Percentiles rank a stretch among this genome's conserved stretches.
phyloP scores from a whole-genome alignment of 2,329 filamentous ascomycete species.

The Fusarium nisikadoi region DNA sequence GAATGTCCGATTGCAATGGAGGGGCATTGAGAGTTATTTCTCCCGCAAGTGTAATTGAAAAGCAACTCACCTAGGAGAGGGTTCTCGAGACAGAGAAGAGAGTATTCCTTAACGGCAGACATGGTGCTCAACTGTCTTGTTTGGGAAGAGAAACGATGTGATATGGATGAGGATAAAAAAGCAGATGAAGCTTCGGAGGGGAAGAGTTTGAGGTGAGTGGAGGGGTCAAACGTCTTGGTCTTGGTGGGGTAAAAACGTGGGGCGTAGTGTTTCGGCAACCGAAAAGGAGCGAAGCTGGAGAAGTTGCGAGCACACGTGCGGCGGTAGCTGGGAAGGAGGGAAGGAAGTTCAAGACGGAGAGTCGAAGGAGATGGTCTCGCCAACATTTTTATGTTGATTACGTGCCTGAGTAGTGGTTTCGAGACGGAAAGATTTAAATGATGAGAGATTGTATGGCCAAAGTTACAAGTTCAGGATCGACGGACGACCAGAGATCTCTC shows the following conservation, averaged over 20 bases:
- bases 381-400: conserved; percentile 17
- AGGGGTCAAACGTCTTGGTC: conserved; percentile 40
- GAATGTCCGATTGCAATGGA: neutral
- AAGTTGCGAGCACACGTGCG: conserved; percentile 42
- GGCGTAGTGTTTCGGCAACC: conserved; percentile 38
- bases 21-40: neutral
- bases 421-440: neutral
- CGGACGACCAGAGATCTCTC: neutral
- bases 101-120: conserved; percentile 81
- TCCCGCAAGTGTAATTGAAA: neutral
- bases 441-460: neutral
- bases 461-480: conserved; percentile 1
- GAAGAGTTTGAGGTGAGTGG: conserved; percentile 45
- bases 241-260: conserved; percentile 41
- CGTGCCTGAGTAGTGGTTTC: neutral
- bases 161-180: conserved; percentile 17
- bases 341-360: conserved; percentile 12
- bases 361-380: conserved; percentile 13
- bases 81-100: conserved; percentile 95
- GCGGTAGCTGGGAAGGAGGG: conserved; percentile 20
- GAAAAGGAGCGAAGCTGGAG: conserved; percentile 38
- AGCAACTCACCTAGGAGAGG: conserved; percentile 83
- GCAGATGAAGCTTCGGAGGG: conserved; percentile 33
- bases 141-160: conserved; percentile 11
- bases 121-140: conserved; percentile 60